Base-by-base conservation (phyloP, 352 stramenopile species). In the Phytophthora meadii region DNA sequence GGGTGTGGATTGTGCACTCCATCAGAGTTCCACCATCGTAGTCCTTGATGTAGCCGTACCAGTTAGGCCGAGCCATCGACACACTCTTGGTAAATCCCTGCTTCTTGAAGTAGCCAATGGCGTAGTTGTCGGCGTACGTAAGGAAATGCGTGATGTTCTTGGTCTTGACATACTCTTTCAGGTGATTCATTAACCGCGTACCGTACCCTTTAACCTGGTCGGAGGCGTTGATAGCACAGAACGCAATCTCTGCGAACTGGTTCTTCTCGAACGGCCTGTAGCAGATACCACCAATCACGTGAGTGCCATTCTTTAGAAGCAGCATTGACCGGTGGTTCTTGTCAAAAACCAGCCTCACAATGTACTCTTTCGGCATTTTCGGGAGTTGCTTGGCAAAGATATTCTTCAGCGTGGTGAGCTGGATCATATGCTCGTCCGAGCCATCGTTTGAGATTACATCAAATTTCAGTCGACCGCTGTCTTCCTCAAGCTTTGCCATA, bases 361-460 rank as follows among this genome's bases (percentile, higher is more conserved):
- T 99, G 81, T 99, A 99, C 66, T 99, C 95, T 66, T 97, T 97
- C 3, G 97, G 98, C 98, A 99, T 99, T 65, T 99, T 99, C 5
- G 97, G 97, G 10, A 99, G 79, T 61, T 99, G 97, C 67, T 97
- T 93, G 1, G 94, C 88, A 63, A 99, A 99, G 14, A 99, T 98
- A 55, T 98, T 98, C 79, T 99, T 99, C 22, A 99, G 76, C 5
- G 90, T 97, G 41, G 98, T 97, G 24, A 99, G 84, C 75, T 97
- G 88, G 7, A 97, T 78, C 72, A 97, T 83, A 70, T 96, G 89
- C 47, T 98, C 82, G 4, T 90, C 69, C 5, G 68, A 74, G 14
- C 90, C 92, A 65, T 98, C 92, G 65, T 98, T 98, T 19, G 79
- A 95, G 64, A 98, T 94, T 34, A 97, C 88, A 24, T 89, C 79